Evolutionary conservation across 2,329 filamentous ascomycete genomes (phyloP), one percentile per base, ranked within the genome.

Genomic region (Dactylellina leptospora): DNA sequence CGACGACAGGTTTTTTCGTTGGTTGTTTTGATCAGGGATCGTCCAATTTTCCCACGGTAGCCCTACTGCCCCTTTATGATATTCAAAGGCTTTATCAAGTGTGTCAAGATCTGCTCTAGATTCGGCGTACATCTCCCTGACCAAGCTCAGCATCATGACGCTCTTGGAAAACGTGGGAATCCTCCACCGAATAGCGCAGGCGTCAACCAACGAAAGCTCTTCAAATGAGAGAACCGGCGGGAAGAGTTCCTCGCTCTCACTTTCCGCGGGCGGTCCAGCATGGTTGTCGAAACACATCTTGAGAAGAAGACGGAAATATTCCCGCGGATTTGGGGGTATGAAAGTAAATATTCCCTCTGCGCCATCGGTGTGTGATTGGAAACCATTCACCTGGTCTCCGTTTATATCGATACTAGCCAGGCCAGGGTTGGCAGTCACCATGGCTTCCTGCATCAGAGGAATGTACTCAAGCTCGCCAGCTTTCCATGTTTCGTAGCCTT

Each of bases 361-460:
- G 27, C 81, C 81, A 50, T 82, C 80, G 44, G 81, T 78, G 47
- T 83, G 81, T 11, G 78, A 75, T 13, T 79, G 68, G 27, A 72
- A 72, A 1, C 68, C 78, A 23, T 76, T 79, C 45, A 78, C 80
- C 59, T 80, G 79, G 28, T 81, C 78, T 55, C 85, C 82, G 47
- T 80, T 84, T 27, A 92, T 80, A 25, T 87, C 88, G 73, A 95
- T 82, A 11, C 85, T 84, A 70, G 86, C 84, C 13, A 81, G 68
- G 68, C 81, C 84, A 75, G 69, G 69, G 18, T 70, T 70, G 30
- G 83, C 68, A 5, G 61, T 73, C 40, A 97, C 83, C 74, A 99
- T 91, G 36, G 93, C 90, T 76, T 96, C 84, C 84, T 99, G 95
- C 87, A 97, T 92, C 76, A 95, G 90, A 4, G 92, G 95, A 42